These are phyloP conservation scores for Pisolithus albus DNA, from an alignment of 768 basidiomycete genomes.

Conservation along the genomic window DNA sequence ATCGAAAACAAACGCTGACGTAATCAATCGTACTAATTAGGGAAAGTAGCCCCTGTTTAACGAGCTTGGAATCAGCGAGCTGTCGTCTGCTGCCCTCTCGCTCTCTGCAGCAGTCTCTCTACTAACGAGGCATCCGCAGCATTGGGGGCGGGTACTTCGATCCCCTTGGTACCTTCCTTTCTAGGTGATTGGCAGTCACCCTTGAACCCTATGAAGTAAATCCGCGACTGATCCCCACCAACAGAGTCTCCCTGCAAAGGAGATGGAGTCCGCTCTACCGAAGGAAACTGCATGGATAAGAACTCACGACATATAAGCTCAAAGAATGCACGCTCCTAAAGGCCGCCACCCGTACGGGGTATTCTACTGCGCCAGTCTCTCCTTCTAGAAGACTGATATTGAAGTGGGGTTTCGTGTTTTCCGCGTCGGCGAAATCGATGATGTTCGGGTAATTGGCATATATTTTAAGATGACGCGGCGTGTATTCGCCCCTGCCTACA, in stretches of 20 bases:
- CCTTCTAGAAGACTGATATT: constrained; percentile 67
- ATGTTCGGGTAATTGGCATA: constrained; percentile 71
- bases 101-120: constrained; percentile 52
- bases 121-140: constrained; percentile 66
- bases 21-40: background rate
- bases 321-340: constrained; percentile 70
- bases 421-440: constrained; percentile 71
- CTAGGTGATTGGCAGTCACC: constrained; percentile 54
- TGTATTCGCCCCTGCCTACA: constrained; percentile 69
- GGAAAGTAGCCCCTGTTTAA: background rate
- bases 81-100: constrained; percentile 55
- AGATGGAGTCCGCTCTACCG: background rate
- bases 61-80: constrained; percentile 34
- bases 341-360: constrained; percentile 68
- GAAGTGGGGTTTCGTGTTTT: constrained; percentile 61
- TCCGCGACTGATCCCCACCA: constrained; percentile 55
- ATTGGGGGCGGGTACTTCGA: constrained; percentile 75
- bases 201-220: constrained; percentile 82
- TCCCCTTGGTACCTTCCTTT: constrained; percentile 54
- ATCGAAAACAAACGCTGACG: background rate
- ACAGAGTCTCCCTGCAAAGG: constrained; percentile 52
- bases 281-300: constrained; percentile 2
- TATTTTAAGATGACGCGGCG: constrained; percentile 68
- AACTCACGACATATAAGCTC: constrained; percentile 74
- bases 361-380: constrained; percentile 62